Conservation (phyloP, 306 rosid species). For the Aeschynomene evenia region DNA sequence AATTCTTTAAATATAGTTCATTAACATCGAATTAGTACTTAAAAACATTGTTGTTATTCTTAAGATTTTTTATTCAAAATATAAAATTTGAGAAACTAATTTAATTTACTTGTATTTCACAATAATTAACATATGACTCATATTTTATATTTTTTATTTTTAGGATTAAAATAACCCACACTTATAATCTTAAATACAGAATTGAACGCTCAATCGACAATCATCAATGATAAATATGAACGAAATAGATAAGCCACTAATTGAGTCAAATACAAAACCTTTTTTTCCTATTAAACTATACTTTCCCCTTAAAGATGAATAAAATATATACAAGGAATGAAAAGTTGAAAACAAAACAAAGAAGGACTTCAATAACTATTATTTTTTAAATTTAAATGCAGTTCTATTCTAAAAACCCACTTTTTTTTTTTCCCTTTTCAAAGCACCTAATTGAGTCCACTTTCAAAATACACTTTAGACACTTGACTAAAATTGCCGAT, state of each 20-base stretch:
- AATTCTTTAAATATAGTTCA: too few species aligned
- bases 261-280: constrained; percentile 9
- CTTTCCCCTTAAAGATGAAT: constrained; percentile 5
- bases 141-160: too few species aligned
- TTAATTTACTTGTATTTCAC: too few species aligned
- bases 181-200: too few species aligned
- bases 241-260: constrained; percentile 17
- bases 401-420: constrained; percentile 1
- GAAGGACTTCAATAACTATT: neutral
- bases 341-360: neutral
- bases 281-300: constrained; percentile 9
- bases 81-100: too few species aligned
- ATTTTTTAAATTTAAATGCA: neutral
- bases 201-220: too few species aligned
- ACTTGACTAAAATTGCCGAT: constrained; percentile 23
- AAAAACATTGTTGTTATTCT: too few species aligned
- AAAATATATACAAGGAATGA: neutral
- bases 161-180: too few species aligned
- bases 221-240: neutral
- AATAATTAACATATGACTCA: too few species aligned
- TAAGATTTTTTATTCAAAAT: too few species aligned
- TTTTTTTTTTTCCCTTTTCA: neutral
- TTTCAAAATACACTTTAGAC: constrained; percentile 25
- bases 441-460: constrained; percentile 1
- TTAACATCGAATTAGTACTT: too few species aligned